Evolutionary conservation across 345 rosid genomes (phyloP), one percentile per base, ranked within the genome.

Genomic region (Gossypium stocksii): DNA sequence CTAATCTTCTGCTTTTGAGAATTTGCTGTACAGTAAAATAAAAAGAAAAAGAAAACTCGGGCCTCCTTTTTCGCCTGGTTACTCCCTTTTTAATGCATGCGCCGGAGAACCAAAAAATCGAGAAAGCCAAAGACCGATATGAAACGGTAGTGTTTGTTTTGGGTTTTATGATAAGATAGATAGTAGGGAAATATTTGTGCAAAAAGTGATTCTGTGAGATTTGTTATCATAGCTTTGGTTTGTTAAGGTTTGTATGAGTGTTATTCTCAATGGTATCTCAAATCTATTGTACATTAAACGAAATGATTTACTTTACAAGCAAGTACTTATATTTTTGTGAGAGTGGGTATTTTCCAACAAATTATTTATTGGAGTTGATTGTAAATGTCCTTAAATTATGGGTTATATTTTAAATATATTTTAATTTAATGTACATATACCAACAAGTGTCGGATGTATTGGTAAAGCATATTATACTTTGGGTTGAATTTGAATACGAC

Each of bases 21-120:
- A 27, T 34, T 53, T 63, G n/a, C 16, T 78, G 83, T 86, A 85
- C 78, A 80, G 80, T 63, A 80, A 61, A 59, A 53, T 1, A 34
- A 69, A 60, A 34, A 34, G 38, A 34, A 34, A 64, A 51, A 51
- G 56, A 16, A 3, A 29, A 52, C 2, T 45, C 58, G 59, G 73
- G 56, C 10, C 57, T 5, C 23, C 49, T 4, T 58, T 61, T 27
- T 14, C 13, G 14, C 12, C 43, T 9, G 11, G 14, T 64, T 43
- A 12, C 17, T 9, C 16, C 27, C 16, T 6, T n/a, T 34, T n/a
- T 4, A 3, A 43, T 6, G 46, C 15, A 19, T 45, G 38, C 53
- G 14, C 70, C 34, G 23, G 19, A 13, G 61, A 46, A 63, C n/a
- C 53, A 22, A 74, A 74, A 43, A 12, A 13, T 9, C 2, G 13